Conservation (phyloP, 2,329 filamentous ascomycete genomes). For the Fusarium sterilihyphosum region DNA sequence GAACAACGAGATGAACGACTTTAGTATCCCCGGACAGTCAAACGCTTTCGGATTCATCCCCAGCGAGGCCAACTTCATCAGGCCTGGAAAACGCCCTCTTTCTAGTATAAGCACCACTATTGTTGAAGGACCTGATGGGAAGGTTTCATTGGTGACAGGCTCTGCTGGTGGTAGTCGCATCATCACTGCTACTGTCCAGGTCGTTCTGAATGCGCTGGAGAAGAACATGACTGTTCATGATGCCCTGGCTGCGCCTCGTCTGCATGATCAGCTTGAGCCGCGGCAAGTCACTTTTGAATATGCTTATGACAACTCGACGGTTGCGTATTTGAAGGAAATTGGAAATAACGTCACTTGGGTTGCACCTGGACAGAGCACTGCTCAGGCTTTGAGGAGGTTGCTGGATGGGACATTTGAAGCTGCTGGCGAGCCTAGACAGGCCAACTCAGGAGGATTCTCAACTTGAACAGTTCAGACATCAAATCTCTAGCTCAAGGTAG, state of each 20-base stretch:
- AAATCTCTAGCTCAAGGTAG: rapidly evolving
- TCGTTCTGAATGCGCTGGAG: constrained; percentile 79
- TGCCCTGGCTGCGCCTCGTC: constrained; percentile 73
- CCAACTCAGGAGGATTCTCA: constrained; percentile 74
- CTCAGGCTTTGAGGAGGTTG: constrained; percentile 75
- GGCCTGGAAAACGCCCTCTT: constrained; percentile 79
- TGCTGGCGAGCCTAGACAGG: constrained; percentile 83
- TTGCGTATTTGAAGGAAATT: constrained; percentile 70
- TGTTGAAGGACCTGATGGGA: constrained; percentile 74
- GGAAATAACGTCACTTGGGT: constrained; percentile 83
- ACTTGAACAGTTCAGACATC: neutral
- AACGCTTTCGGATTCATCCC: constrained; percentile 85
- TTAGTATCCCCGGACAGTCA: constrained; percentile 75
- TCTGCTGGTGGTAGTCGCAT: constrained; percentile 87
- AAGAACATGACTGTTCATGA: constrained; percentile 67
- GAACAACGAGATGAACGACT: constrained; percentile 74
- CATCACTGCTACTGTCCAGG: constrained; percentile 84
- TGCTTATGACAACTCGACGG: constrained; percentile 74
- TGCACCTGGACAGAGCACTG: constrained; percentile 71
- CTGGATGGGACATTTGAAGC: constrained; percentile 78
- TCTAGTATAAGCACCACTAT: constrained; percentile 83
- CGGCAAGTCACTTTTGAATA: constrained; percentile 76
- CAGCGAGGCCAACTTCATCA: constrained; percentile 77
- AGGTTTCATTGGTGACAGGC: constrained; percentile 77
- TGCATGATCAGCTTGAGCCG: constrained; percentile 87